These are phyloP conservation scores for Sphaerulina musiva DNA, from an alignment of 2,329 filamentous ascomycete genomes.

Conservation along the genomic window DNA sequence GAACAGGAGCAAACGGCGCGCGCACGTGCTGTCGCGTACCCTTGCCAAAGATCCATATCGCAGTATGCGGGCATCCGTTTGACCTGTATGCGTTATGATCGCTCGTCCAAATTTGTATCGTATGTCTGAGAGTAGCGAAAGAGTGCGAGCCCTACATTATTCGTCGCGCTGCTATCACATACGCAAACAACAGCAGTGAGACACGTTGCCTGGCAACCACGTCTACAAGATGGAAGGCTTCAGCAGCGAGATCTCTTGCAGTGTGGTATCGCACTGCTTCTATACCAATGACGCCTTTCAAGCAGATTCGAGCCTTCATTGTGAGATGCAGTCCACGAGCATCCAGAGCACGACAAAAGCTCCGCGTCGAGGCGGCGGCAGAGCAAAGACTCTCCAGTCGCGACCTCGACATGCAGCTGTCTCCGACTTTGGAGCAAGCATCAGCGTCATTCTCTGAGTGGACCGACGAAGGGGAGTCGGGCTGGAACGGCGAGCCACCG, in stretches of 20 bases:
- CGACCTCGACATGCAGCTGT: neutral
- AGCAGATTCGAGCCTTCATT: neutral
- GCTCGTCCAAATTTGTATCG: neutral
- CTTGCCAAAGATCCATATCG: neutral
- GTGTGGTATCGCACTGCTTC: too few relatives aligned
- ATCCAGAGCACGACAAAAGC: neutral
- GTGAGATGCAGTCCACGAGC: neutral
- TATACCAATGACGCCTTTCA: neutral
- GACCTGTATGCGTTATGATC: neutral
- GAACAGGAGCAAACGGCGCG: neutral
- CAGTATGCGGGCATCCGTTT: neutral
- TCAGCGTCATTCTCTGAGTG: constrained; percentile 1
- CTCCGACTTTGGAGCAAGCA: neutral
- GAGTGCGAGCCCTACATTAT: neutral
- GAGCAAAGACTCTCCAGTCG: neutral
- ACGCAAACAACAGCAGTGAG: neutral
- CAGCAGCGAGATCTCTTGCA: too few relatives aligned
- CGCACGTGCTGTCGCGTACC: neutral
- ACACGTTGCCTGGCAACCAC: neutral
- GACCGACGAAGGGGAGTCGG: neutral
- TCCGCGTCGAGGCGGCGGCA: neutral
- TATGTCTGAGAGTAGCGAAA: neutral
- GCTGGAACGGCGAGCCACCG: neutral
- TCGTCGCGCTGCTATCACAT: neutral
- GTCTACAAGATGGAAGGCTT: neutral